Evolutionary conservation across 164 flowering plant species (phyloP).

Genomic region (Nelumbo lutea): DNA sequence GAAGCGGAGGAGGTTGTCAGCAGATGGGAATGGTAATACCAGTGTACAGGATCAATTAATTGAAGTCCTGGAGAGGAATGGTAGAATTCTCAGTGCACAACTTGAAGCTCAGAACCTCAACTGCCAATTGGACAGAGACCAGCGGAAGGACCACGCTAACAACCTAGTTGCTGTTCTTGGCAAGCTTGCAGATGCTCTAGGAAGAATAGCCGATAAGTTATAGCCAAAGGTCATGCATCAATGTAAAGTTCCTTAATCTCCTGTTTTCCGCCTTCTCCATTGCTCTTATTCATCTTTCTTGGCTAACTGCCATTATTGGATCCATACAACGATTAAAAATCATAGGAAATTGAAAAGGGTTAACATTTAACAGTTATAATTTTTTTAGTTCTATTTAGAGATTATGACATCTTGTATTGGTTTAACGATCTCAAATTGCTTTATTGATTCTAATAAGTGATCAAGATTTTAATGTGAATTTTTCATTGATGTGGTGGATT

Average conservation of each 20-base stretch:
- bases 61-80: conserved; percentile 56
- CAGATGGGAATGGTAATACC: conserved; percentile 30
- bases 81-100: conserved; percentile 50
- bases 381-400: neutral
- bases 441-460: conserved; percentile 3
- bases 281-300: neutral
- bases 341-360: conserved; percentile 1
- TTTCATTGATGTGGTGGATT: too few relatives aligned
- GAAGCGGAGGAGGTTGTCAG: conserved; percentile 47
- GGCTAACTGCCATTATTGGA: neutral
- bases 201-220: conserved; percentile 74
- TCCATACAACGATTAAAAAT: neutral
- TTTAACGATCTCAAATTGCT: neutral
- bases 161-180: conserved; percentile 58
- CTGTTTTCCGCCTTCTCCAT: neutral
- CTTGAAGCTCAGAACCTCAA: conserved; percentile 69
- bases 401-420: neutral
- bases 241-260: neutral
- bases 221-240: conserved; percentile 22
- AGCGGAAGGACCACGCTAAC: conserved; percentile 50
- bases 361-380: neutral
- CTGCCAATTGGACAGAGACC: conserved; percentile 57
- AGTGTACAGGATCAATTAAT: conserved; percentile 47
- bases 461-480: neutral
- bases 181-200: conserved; percentile 81